These are phyloP conservation scores for Blattamonas nauphoetae DNA, from an alignment of 78 protist species.

Conservation along the genomic window DNA sequence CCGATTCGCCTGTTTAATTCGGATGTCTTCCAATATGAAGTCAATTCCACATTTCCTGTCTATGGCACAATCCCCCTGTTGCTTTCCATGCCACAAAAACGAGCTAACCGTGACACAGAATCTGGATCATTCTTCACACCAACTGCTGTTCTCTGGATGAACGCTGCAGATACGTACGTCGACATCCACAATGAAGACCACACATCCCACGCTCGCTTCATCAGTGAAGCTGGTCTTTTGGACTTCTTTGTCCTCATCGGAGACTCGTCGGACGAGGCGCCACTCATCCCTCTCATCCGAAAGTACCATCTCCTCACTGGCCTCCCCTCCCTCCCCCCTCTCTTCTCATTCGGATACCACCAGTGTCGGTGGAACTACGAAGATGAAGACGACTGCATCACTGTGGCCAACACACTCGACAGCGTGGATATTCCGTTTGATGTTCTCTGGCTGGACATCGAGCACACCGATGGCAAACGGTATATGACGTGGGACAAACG, in stretches of 20 bases:
- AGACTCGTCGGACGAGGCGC: constrained; percentile 41
- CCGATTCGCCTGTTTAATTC: no score
- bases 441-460: constrained; percentile 98
- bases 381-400: constrained; percentile 41
- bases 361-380: constrained; percentile 98
- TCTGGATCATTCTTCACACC: no score
- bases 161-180: neutral
- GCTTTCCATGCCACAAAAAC: no score
- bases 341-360: constrained; percentile 86
- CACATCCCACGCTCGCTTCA: constrained; percentile 61
- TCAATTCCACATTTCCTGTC: no score
- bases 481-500: constrained; percentile 95
- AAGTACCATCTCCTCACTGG: constrained; percentile 80
- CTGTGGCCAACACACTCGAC: constrained; percentile 59
- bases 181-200: neutral
- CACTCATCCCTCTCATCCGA: no score
- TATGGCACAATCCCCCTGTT: no score
- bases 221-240: constrained; percentile 68
- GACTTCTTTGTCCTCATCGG: constrained; percentile 83
- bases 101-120: no score
- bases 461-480: constrained; percentile 92
- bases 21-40: no score
- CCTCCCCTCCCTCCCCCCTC: constrained; percentile 72
- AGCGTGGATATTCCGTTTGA: constrained; percentile 83
- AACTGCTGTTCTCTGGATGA: neutral